Conservation (phyloP, 352 stramenopile genomes). For the Globisporangium viniferum region DNA sequence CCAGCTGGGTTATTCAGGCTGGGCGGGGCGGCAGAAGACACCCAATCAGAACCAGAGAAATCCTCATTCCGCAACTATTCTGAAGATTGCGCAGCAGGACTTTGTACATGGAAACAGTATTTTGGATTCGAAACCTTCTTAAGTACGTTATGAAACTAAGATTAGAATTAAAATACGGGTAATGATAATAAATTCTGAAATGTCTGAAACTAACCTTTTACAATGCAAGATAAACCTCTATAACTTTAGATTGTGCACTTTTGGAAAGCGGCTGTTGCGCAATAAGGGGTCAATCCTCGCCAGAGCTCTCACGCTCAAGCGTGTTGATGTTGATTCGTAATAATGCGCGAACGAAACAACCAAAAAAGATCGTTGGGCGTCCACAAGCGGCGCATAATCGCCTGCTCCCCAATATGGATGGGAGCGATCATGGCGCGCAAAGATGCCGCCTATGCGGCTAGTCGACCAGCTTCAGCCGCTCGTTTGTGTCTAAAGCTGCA, state of each 20-base stretch:
- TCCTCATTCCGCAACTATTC: background rate
- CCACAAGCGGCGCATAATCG: background rate
- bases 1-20: background rate
- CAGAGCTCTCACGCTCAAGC: background rate
- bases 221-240: background rate
- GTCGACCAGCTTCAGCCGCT: too few relatives aligned
- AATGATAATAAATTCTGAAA: background rate
- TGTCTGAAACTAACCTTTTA: background rate
- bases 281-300: background rate
- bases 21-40: background rate
- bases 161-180: background rate
- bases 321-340: background rate
- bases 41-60: background rate
- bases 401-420: background rate
- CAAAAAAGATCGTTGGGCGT: background rate
- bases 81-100: background rate
- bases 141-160: background rate
- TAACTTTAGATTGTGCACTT: background rate
- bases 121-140: background rate
- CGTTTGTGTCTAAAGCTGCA: too few relatives aligned
- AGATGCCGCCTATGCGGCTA: background rate
- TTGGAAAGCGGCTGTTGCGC: background rate
- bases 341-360: background rate
- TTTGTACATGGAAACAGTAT: background rate
- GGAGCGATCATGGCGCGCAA: background rate